A percentile compares a stretch with the other conserved stretches of the same genome.
Evolutionary conservation across 495 filamentous ascomycete genomes (phyloP).

Genomic region (Tuber calosporum): DNA sequence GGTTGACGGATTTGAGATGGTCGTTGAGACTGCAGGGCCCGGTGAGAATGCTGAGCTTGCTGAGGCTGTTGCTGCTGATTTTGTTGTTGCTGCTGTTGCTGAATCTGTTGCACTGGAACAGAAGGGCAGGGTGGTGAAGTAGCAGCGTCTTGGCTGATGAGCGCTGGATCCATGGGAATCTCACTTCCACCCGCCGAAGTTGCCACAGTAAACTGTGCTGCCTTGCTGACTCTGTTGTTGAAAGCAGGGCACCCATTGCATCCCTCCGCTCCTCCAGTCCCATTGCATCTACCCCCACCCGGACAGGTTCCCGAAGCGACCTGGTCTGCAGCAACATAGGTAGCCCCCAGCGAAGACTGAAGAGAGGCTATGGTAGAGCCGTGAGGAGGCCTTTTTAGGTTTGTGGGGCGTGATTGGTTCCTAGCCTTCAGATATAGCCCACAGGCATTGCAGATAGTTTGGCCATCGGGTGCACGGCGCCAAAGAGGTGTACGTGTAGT

Average conservation of each 20-base stretch:
- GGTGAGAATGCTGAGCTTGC: conserved; percentile 15
- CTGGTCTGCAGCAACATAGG: conserved; percentile 68
- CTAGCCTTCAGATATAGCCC: conserved; percentile 90
- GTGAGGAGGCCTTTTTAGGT: conserved; percentile 61
- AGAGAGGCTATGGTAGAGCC: conserved; percentile 35
- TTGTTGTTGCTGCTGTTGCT: conserved; percentile 33
- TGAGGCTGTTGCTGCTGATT: conserved; percentile 8
- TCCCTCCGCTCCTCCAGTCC: conserved; percentile 90
- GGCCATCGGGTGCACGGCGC: conserved; percentile 84
- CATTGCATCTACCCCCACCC: conserved; percentile 91
- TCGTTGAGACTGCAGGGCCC: conserved; percentile 25
- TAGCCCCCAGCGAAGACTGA: conserved; percentile 54
- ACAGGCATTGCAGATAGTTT: conserved; percentile 96
- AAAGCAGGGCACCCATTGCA: conserved; percentile 94
- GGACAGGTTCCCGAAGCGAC: conserved; percentile 78
- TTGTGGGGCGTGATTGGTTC: conserved; percentile 81
- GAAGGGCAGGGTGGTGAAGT: conserved; percentile 45
- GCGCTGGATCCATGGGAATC: conserved; percentile 33
- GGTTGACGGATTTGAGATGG: conserved; percentile 18
- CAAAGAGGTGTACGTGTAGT: conserved; percentile 91
- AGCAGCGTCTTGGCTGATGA: conserved; percentile 28
- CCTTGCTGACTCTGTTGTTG: conserved; percentile 92
- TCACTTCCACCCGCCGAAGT: conserved; percentile 38
- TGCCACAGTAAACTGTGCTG: conserved; percentile 57
- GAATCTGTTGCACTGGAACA: conserved; percentile 33